Evolutionary conservation across 495 filamentous ascomycete genomes (phyloP), one percentile per base, ranked within the genome.

Genomic region (Hypoxylon cercidicola): DNA sequence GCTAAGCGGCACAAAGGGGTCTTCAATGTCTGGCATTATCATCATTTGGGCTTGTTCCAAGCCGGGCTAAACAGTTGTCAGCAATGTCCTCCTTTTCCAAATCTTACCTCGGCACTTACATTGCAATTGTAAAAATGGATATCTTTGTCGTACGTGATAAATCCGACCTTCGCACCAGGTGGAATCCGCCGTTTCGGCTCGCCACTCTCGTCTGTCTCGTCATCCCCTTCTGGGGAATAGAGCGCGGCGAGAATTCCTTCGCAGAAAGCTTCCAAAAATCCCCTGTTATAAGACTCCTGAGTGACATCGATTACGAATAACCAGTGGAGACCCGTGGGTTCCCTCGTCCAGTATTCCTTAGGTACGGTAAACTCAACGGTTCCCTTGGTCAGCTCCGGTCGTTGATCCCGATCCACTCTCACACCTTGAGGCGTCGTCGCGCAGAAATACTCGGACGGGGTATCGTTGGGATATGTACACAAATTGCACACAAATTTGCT

Each of bases 401-500:
- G 82, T 72, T 96, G 90, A 74, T 90, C 86, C 37, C 95, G 87
- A 73, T 99, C 95, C 23, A 96, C 87, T 50, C 95, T 89, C 34
- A 90, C 83, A 23, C 96, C 96, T 34, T 90, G 89, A 16, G 93
- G 92, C 69, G 92, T 94, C 43, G 92, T 88, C 28, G 96, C 92
- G 30, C 91, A 89, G 72, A 96, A 98, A 74, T 99, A 99, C 69
- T 97, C 95, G 1, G 90, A 75, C 1, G 92, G 81, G 4, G 96
- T 93, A 75, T 99, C 96, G 74, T 98, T 98, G 3, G 96, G 92
- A 77, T 97, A 97, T 19, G 89, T 93, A 78, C 95, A 99, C 82
- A 99, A 94, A 70, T 99, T 99, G 77, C 95, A 99, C 55, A 96
- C 92, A 70, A 97, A 97, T 74, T 94, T 96, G 76, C 91, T 97